Evolutionary conservation across 2,329 filamentous ascomycete species (phyloP).

Genomic region (Amesomyces nigricolor): DNA sequence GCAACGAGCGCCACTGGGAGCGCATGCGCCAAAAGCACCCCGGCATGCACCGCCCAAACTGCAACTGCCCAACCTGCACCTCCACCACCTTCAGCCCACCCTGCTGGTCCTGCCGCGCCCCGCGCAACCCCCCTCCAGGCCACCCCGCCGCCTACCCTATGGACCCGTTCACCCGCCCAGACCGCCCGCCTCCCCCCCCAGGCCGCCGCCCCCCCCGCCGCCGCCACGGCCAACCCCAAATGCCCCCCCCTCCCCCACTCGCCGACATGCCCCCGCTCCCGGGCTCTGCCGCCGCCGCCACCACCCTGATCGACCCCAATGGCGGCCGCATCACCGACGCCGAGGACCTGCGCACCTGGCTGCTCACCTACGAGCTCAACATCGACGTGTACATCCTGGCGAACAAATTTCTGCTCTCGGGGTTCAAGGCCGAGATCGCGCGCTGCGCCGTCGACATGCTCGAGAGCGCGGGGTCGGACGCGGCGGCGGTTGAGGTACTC

Average conservation of each 20-base stretch:
- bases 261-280: not conserved
- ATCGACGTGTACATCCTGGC: slow-evolving; percentile 47
- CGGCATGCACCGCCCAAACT: slow-evolving; percentile 41
- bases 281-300: not conserved
- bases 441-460: slow-evolving; percentile 42
- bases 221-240: slow-evolving; percentile 9
- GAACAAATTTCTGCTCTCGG: slow-evolving; percentile 42
- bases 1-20: slow-evolving; percentile 35
- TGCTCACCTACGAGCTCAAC: slow-evolving; percentile 42
- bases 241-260: slow-evolving; percentile 5
- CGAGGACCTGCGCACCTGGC: slow-evolving; percentile 43
- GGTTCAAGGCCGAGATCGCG: slow-evolving; percentile 40
- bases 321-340: slow-evolving; percentile 36
- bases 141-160: not conserved
- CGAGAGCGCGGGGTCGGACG: slow-evolving; percentile 39
- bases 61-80: slow-evolving; percentile 39
- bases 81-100: slow-evolving; percentile 30
- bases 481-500: slow-evolving; percentile 40
- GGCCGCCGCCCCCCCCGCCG: slow-evolving; percentile 15
- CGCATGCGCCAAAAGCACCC: slow-evolving; percentile 39
- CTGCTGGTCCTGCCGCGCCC: slow-evolving; percentile 39
- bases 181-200: slow-evolving; percentile 1
- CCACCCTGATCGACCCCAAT: slow-evolving; percentile 11
- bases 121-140: slow-evolving; percentile 29
- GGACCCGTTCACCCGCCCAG: slow-evolving; percentile 5